Base-by-base conservation (phyloP, 2,329 filamentous ascomycete species). In the Xenosphaeropsis pyriputrescens region DNA sequence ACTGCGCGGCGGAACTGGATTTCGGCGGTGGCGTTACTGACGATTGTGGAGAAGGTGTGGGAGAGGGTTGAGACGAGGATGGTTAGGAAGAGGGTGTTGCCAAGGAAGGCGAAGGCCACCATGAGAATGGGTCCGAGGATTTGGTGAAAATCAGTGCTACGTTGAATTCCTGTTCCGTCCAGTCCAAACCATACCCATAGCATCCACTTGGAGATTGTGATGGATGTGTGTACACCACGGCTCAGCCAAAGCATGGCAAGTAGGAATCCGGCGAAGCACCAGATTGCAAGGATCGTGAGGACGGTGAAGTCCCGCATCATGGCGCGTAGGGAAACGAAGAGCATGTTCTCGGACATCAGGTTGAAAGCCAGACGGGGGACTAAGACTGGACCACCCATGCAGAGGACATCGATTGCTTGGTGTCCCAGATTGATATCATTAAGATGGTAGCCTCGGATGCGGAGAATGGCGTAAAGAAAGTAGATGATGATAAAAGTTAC, bases 131-230 rank as follows among this genome's bases (percentile, higher is more conserved):
- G 85, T 0, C 85, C 85, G 1, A 91, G 64, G n/a, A 86, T 60
- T 65, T 74, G 73, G 58, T 93, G 84, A 51, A 91, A 85, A 40
- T 84, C 74, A 16, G 70, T 66, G 49, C 68, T 68, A 41, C 66
- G 61, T 43, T 68, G 59, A 29, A 73, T 69, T 2, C 67, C 30
- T 59, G 43, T 53, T 4, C 46, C 85, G 48, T 91, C 85, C 2
- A 93, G 70, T 2, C 85, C 85, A 51, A 93, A 91, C 85, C 85
- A 93, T 45, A 93, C 88, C 70, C 82, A 91, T 2, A 91, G 70
- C 83, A 93, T 89, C 85, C 85, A 93, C 57, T 88, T 86, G 33
- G 75, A 75, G 43, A 91, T 86, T 1, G 78, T 83, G 57, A 81
- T 60, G 4, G 77, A 57, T 37, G 69, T 61, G 38, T 80, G 75